Conservation (phyloP, 192 early-diverging fungal species). For the Linnemannia hyalina region DNA sequence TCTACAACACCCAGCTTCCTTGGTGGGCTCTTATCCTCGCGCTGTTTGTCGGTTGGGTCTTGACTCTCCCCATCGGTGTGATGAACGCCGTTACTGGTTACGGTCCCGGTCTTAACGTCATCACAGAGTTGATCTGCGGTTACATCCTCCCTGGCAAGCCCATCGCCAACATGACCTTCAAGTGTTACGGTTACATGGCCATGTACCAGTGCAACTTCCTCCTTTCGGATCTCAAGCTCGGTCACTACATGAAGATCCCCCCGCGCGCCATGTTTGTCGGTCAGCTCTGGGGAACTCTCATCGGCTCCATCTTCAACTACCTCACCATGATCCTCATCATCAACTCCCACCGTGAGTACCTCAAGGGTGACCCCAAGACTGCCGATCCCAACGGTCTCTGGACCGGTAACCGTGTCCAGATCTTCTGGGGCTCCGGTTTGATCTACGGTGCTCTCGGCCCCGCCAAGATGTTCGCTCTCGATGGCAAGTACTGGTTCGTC, state of each 20-base stretch:
- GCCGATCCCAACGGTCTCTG: constrained; percentile 58
- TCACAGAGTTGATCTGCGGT: constrained; percentile 70
- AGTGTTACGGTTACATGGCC: constrained; percentile 63
- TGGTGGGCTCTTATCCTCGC: constrained; percentile 61
- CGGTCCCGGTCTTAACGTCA: constrained; percentile 61
- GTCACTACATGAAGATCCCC: constrained; percentile 79
- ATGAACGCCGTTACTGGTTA: constrained; percentile 65
- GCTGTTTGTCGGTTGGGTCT: constrained; percentile 49
- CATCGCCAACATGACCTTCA: constrained; percentile 67
- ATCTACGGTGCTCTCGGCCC: constrained; percentile 84
- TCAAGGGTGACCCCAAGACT: constrained; percentile 17
- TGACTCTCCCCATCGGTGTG: constrained; percentile 68
- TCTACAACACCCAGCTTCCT: constrained; percentile 50
- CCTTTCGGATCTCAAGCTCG: constrained; percentile 80
- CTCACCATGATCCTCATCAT: constrained; percentile 47
- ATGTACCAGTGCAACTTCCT: constrained; percentile 82
- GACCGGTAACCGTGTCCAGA: constrained; percentile 54
- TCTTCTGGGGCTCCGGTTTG: constrained; percentile 71
- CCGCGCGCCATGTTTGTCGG: constrained; percentile 71
- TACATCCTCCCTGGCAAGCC: constrained; percentile 65
- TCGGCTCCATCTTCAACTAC: constrained; percentile 60
- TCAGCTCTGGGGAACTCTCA: constrained; percentile 70
- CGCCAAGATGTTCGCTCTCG: constrained; percentile 63
- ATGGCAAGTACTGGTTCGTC: constrained; percentile 55
- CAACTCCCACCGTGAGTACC: constrained; percentile 22